Evolutionary conservation across 768 basidiomycete species (phyloP).

Genomic region (Mycena floridula): DNA sequence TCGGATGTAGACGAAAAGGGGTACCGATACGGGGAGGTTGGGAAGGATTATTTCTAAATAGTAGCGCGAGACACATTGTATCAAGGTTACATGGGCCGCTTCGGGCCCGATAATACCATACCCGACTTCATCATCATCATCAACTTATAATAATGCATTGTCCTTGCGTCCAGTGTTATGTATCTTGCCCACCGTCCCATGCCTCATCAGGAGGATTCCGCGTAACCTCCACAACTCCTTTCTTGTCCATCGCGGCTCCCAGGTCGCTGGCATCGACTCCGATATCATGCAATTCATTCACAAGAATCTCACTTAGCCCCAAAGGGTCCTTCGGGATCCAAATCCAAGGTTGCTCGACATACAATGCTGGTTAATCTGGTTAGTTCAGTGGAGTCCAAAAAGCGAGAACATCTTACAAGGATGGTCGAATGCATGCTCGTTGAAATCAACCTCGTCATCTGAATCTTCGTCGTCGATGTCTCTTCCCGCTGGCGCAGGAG

Average conservation of each 20-base stretch:
- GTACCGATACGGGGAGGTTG: no score
- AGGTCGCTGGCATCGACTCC: slow-evolving; percentile 39
- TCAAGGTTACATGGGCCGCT: no score
- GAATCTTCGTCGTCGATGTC: slow-evolving; percentile 22
- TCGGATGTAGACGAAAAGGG: no score
- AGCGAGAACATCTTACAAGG: no score
- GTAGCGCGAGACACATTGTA: no score
- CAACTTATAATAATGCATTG: no score
- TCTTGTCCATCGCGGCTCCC: slow-evolving; percentile 36
- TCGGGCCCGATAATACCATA: no score
- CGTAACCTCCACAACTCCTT: slow-evolving; percentile 38
- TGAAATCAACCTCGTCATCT: slow-evolving; percentile 19
- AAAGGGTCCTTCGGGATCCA: slow-evolving; percentile 39
- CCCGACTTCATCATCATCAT: no score
- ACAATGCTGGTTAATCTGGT: no score
- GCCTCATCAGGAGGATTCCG: slow-evolving; percentile 40
- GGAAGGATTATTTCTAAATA: no score
- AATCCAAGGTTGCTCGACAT: slow-evolving; percentile 38
- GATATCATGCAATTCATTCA: slow-evolving; percentile 26
- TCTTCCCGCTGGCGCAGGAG: slow-evolving; percentile 20
- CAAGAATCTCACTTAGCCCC: slow-evolving; percentile 33
- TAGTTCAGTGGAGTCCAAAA: no score
- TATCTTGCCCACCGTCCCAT: slow-evolving; percentile 33
- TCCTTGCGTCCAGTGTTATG: no score
- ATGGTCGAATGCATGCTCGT: slow-evolving; percentile 42